Conservation (phyloP, 192 early-diverging fungal genomes). For the Entomortierella chlamydospora region DNA sequence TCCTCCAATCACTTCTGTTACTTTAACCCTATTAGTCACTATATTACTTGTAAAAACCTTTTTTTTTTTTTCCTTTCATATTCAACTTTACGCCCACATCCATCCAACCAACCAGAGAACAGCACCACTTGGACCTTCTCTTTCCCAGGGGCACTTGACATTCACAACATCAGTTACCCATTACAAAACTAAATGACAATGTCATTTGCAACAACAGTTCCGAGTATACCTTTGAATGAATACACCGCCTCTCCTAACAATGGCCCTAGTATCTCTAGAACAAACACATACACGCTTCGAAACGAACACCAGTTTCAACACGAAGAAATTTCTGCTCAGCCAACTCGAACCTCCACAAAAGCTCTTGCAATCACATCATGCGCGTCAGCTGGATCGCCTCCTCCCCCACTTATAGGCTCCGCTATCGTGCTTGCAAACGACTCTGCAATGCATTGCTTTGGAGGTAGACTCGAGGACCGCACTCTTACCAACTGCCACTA, state of each 20-base stretch:
- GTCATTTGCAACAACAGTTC: not conserved
- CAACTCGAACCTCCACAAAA: slow-evolving; percentile 30
- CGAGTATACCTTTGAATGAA: not conserved
- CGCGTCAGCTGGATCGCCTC: slow-evolving; percentile 27
- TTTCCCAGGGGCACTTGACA: too few species aligned
- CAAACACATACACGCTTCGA: not conserved
- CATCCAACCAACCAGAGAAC: too few species aligned
- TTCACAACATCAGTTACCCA: not conserved
- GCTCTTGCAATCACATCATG: slow-evolving; percentile 39
- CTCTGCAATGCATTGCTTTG: slow-evolving; percentile 36
- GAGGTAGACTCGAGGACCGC: slow-evolving; percentile 38
- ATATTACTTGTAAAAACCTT: too few species aligned
- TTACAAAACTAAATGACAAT: not conserved
- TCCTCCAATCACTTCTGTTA: too few species aligned
- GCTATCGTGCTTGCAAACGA: slow-evolving; percentile 43
- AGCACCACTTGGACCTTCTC: too few species aligned
- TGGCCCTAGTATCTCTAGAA: not conserved
- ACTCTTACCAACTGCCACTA: slow-evolving; percentile 44
- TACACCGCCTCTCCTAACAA: not conserved
- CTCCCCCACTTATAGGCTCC: slow-evolving; percentile 46
- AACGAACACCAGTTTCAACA: not conserved
- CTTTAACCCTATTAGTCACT: too few species aligned
- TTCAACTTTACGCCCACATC: too few species aligned
- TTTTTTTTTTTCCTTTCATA: too few species aligned
- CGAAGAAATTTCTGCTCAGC: not conserved